phyloP scores from a whole-genome alignment of 257 asterid genomes.

The Galeopsis tetrahit region DNA sequence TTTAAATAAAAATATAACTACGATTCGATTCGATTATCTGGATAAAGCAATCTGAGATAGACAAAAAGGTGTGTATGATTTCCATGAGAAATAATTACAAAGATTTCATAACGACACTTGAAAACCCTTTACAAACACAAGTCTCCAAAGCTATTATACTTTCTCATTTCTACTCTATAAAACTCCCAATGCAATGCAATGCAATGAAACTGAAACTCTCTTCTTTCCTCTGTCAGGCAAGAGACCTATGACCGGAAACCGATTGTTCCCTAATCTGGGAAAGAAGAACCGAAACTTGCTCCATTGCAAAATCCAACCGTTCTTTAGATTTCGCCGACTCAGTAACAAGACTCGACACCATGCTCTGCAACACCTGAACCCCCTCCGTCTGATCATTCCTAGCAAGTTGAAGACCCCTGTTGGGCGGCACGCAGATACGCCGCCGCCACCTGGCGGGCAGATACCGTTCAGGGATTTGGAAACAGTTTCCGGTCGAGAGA shows the following conservation, averaged over 20 bases:
- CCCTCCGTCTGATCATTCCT: conserved; percentile 63
- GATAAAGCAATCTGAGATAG: too few relatives aligned
- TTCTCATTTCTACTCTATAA: conserved; percentile 29
- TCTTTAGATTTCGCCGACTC: conserved; percentile 81
- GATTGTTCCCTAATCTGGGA: conserved; percentile 78
- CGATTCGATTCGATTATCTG: too few relatives aligned
- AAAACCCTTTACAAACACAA: conserved; percentile 1
- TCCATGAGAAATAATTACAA: not conserved
- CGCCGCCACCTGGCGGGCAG: conserved; percentile 80
- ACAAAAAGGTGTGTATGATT: not conserved
- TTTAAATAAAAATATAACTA: too few relatives aligned
- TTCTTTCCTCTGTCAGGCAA: conserved; percentile 21
- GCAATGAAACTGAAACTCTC: not conserved
- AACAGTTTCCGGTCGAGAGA: conserved; percentile 90
- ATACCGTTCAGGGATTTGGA: conserved; percentile 87
- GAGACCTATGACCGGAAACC: conserved; percentile 52
- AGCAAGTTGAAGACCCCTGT: conserved; percentile 46
- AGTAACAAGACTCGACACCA: conserved; percentile 70
- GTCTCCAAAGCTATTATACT: not conserved
- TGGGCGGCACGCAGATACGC: conserved; percentile 54
- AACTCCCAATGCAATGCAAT: conserved; percentile 3
- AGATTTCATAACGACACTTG: conserved; percentile 3
- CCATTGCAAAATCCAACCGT: conserved; percentile 79
- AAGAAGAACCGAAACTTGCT: conserved; percentile 69
- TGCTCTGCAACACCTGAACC: conserved; percentile 76